Conservation (phyloP, 2,329 filamentous ascomycete genomes). For the Talaromyces sp. region DNA sequence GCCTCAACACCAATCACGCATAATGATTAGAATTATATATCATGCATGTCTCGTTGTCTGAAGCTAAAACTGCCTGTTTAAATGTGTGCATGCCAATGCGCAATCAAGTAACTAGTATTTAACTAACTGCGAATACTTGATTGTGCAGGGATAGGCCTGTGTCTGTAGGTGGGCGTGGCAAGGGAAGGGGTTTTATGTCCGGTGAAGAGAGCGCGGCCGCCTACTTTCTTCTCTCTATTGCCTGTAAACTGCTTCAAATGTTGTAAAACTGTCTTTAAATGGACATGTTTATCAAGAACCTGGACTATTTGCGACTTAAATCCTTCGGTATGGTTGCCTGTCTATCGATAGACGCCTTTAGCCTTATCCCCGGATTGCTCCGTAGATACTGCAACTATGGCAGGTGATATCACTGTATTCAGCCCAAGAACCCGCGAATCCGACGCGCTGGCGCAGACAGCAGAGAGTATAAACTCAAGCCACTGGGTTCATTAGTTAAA, state of each 20-base stretch:
- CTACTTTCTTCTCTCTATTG: background rate
- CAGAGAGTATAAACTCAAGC: background rate
- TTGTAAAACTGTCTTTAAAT: too few relatives aligned
- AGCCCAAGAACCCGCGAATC: too few relatives aligned
- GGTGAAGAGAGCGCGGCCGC: background rate
- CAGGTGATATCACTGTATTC: too few relatives aligned
- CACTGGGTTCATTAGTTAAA: background rate
- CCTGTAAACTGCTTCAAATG: background rate
- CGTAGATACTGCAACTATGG: background rate
- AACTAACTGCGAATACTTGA: background rate
- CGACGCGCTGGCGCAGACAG: too few relatives aligned
- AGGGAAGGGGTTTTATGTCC: background rate
- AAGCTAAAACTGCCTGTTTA: too few relatives aligned
- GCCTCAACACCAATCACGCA: too few relatives aligned
- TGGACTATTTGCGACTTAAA: background rate
- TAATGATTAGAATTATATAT: too few relatives aligned
- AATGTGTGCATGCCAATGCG: too few relatives aligned
- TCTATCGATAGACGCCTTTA: background rate
- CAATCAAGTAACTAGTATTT: too few relatives aligned
- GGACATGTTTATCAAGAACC: background rate
- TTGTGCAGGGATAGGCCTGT: background rate
- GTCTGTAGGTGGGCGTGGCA: background rate
- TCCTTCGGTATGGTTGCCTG: background rate
- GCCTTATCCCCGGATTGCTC: background rate
- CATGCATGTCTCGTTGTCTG: too few relatives aligned